Base-by-base conservation (phyloP, 208 protist species). In the Novymonas esmeraldas region DNA sequence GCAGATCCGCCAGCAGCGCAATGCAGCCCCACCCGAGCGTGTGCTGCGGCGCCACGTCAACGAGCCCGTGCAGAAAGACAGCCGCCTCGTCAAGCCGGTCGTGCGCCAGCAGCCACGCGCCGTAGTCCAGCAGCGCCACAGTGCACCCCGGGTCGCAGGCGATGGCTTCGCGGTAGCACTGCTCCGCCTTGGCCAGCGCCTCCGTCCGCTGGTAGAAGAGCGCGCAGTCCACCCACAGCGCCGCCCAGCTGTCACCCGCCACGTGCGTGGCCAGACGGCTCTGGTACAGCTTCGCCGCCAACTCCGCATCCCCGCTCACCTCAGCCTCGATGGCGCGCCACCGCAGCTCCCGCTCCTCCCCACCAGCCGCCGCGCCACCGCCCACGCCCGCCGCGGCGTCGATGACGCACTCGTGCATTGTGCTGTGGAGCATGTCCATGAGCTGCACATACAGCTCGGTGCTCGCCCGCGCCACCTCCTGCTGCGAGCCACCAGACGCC, bases 361-460 rank as follows among this genome's bases (percentile, higher is more conserved):
- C 50, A 3, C 14, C 24, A 29, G 34, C 46, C 45, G 20, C 50
- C 18, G 34, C 38, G 10, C 39, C 65, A n/a, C 20, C 70, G 29
- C 11, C 50, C 45, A n/a, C 38, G 13, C 2, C 48, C 0, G 24
- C 28, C 3, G 29, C 55, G 22, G 20, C 28, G 26, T 38, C 60
- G n/a, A 46, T n/a, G 29, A 48, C 24, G 18, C 10, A 29, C 26
- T 61, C 52, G 45, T 79, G 74, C 54, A 97, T 68, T 4, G 72
- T 81, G 57, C 51, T 36, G 77, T 97, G 92, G 51, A 96, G 80
- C 67, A 84, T 82, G 49, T 97, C 84, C 18, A 94, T 76, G 28
- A 97, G 76, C 59, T 92, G 92, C 10, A 96, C 90, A 71, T 97
- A 97, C 45, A 97, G 70, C 52, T 97, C 88, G 76, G 94, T 97